phyloP scores from a whole-genome alignment of 2,329 filamentous ascomycete genomes.

The Neofusicoccum umdonicola region DNA sequence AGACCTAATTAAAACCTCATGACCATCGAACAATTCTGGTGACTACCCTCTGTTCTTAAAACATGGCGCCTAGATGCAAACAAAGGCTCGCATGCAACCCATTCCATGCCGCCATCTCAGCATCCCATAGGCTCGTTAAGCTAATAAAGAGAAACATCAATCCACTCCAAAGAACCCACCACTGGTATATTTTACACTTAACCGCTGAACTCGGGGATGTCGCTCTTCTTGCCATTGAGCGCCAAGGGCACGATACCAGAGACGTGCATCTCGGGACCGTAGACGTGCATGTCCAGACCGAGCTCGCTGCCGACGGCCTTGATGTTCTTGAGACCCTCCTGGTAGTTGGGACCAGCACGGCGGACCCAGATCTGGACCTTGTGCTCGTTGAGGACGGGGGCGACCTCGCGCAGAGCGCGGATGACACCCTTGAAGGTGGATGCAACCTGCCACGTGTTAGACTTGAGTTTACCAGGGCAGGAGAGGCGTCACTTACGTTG shows the following conservation, averaged over 20 bases:
- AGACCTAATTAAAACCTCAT: constrained; percentile 12
- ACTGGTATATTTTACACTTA: constrained; percentile 28
- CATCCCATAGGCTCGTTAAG: constrained; percentile 13
- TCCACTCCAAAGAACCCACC: neutral
- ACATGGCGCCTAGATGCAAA: constrained; percentile 11
- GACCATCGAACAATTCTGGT: constrained; percentile 1
- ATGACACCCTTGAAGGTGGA: constrained; percentile 99
- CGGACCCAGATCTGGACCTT: constrained; percentile 97
- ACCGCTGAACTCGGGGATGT: constrained; percentile 61
- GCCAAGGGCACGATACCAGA: constrained; percentile 94
- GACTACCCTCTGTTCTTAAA: constrained; percentile 3
- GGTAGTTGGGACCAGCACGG: constrained; percentile 93
- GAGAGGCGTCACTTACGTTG: constrained; percentile 60
- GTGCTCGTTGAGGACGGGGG: constrained; percentile 85
- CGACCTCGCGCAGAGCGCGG: constrained; percentile 86
- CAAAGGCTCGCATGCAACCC: neutral
- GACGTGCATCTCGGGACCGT: constrained; percentile 80
- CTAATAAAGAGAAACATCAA: constrained; percentile 7
- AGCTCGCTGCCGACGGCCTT: constrained; percentile 94
- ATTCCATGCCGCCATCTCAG: constrained; percentile 5
- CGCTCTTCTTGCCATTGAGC: constrained; percentile 62
- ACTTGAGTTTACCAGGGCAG: neutral
- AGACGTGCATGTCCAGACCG: constrained; percentile 91
- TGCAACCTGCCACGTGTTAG: constrained; percentile 56
- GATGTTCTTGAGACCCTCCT: constrained; percentile 99